Percentiles rank a stretch among this genome's conserved stretches.
Evolutionary conservation across 2,329 filamentous ascomycete genomes (phyloP).

Genomic region (Pseudophaeomoniella oleicola): DNA sequence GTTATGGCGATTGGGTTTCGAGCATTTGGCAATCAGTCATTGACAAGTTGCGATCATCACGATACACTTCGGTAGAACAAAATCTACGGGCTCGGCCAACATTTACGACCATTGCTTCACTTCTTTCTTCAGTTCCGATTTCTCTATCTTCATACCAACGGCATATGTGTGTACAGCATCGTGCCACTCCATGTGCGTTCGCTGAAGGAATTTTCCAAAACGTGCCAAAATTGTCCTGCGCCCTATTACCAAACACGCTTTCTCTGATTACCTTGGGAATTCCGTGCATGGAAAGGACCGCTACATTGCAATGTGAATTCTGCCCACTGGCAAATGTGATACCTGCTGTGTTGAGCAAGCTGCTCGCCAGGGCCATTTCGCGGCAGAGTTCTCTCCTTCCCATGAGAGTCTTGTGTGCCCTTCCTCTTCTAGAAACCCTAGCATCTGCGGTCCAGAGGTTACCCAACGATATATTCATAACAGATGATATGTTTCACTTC

Average conservation of each 20-base stretch:
- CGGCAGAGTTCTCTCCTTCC: too few relatives aligned
- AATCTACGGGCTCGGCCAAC: neutral
- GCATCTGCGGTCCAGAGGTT: too few relatives aligned
- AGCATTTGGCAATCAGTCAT: slow-evolving; percentile 2
- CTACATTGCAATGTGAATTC: too few relatives aligned
- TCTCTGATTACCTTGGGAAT: slow-evolving; percentile 21
- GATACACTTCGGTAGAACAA: slow-evolving; percentile 1
- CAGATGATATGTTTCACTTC: too few relatives aligned
- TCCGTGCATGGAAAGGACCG: slow-evolving; percentile 34
- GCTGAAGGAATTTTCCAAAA: slow-evolving; percentile 50
- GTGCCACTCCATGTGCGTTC: slow-evolving; percentile 42
- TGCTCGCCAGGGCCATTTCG: too few relatives aligned
- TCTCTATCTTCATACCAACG: slow-evolving; percentile 14
- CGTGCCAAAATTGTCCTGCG: slow-evolving; percentile 46
- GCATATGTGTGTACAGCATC: slow-evolving; percentile 64
- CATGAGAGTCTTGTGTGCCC: too few relatives aligned
- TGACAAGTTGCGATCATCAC: neutral
- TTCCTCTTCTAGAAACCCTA: too few relatives aligned
- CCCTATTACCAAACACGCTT: slow-evolving; percentile 35
- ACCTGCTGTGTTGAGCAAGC: too few relatives aligned
- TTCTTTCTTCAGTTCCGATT: neutral
- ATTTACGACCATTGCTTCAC: neutral
- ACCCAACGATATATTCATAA: too few relatives aligned
- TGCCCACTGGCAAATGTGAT: too few relatives aligned
- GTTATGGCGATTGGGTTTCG: slow-evolving; percentile 1